Evolutionary conservation across 192 early-diverging fungal species (phyloP), one percentile per base, ranked within the genome.

Genomic region (Cetraspora pellucida): DNA sequence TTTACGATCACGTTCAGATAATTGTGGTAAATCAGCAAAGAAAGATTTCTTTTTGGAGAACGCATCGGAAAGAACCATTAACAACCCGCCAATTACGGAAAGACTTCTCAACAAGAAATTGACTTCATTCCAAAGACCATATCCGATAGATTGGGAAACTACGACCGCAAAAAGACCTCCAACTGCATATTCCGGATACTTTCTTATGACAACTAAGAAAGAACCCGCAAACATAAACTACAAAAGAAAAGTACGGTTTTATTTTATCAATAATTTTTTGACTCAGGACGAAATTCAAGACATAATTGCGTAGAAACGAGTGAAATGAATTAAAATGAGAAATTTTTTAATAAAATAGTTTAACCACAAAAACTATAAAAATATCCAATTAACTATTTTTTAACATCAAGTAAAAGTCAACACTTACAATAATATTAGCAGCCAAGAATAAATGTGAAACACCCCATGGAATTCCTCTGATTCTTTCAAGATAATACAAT

Each of bases 61-160:
- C 23, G 86, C 72, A 78, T 98, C 97, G 13, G 96, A 94, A 45
- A 99, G 85, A 16, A 99, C 88, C 93, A 99, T 96, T 78, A 98
- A 82, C 28, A 99, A 89, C 16, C 97, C 97, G 45, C 97, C 97
- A 60, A 91, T 84, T 28, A 99, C 93, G n/a, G 96, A 96, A 25
- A 99, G 84, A 76, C 94, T 94, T 66, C 97, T 94, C 75, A 98
- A 82, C 78, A 99, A 93, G 82, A 98, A 97, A 69, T 85, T 85
- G 54, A 92, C 71, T 80, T 99, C 93, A 78, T 96, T 96, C 58
- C 97, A 87, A 70, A 99, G 86, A 16, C 97, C 97, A 81, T 99
- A 99, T 9, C 94, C 97, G 78, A 99, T 82, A 23, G 93, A 93
- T 77, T 98, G 97, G 63, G 91, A 79, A 8, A 97, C 83, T 13